Percentiles rank a stretch among this genome's conserved stretches.
Evolutionary conservation across 768 basidiomycete genomes (phyloP).

Genomic region (Psilocybe sp.): DNA sequence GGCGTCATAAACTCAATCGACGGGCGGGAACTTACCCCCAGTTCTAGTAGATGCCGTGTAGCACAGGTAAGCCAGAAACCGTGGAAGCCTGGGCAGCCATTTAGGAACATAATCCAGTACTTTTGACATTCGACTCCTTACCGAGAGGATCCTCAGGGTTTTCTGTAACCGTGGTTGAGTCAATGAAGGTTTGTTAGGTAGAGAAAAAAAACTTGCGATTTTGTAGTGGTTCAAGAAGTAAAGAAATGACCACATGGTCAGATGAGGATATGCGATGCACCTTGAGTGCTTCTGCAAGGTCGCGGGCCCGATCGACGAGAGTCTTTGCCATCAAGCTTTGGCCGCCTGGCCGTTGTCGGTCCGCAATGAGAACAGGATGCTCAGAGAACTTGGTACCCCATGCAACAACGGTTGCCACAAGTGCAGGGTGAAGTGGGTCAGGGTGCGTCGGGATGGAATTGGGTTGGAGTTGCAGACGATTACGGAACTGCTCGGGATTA

Average conservation of each 20-base stretch:
- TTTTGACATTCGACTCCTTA: constrained; percentile 26
- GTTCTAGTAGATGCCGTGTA: constrained; percentile 74
- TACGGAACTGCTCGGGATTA: constrained; percentile 79
- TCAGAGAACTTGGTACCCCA: constrained; percentile 96
- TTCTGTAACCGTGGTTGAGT: constrained; percentile 41
- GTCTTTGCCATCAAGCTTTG: constrained; percentile 78
- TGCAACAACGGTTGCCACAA: constrained; percentile 84
- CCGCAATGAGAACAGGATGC: constrained; percentile 77
- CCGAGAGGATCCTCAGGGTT: constrained; percentile 70
- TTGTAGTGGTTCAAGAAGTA: constrained; percentile 82
- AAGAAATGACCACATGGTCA: constrained; percentile 79
- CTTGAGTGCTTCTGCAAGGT: constrained; percentile 84
- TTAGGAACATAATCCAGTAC: constrained; percentile 13
- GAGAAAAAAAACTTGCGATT: constrained; percentile 63
- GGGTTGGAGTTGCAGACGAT: constrained; percentile 52
- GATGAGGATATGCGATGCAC: constrained; percentile 76
- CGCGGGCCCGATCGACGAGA: constrained; percentile 76
- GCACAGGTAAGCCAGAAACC: constrained; percentile 82
- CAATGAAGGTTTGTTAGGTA: constrained; percentile 6
- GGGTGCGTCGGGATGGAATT: constrained; percentile 29
- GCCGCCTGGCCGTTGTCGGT: constrained; percentile 65
- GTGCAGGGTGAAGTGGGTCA: constrained; percentile 60
- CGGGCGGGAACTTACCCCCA: constrained; percentile 50
- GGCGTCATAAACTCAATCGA: neutral
- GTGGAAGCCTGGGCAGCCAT: constrained; percentile 59